Base-by-base conservation (phyloP, 768 basidiomycete genomes). In the Brasilioporus rufonigricans region DNA sequence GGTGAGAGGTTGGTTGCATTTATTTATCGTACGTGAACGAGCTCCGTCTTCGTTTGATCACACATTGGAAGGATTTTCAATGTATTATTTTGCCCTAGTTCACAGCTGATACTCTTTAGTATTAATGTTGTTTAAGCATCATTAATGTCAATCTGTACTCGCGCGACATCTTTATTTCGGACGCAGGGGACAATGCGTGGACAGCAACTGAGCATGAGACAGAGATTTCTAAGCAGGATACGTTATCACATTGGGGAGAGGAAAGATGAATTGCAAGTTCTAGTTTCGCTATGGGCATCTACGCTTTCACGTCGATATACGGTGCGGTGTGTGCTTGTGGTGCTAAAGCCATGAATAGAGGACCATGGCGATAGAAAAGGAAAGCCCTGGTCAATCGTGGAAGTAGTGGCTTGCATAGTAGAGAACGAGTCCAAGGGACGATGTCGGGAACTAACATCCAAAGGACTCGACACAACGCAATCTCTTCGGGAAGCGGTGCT, bases 71-170 rank as follows among this genome's bases (percentile, higher is more conserved):
- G 61, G 56, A 59, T 58, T 57, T 67, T 66, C 60, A 58, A 52
- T 72, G 71, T 72, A 71, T 48, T 69, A 55, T 55, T 59, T 62
- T 50, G 18, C 27, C 54, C 41, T 69, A 62, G 61, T 64, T 61
- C 57, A 51, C 59, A 59, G 40, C 58, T 55, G 61, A 57, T 68
- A 63, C 35, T 46, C 44, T 57, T 43, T 48, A 55, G 57, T 62
- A 66, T 62, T 65, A 71, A 71, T 71, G 67, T 64, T 69, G 62
- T 67, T 69, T 66, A 69, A 55, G 48, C 63, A 58, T 64, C 61
- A 59, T 62, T 71, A 72, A 67, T 72, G 55, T 55, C 49, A 59
- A 56, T 21, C 19, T 65, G 62, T 69, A 70, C 45, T 60, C 53
- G 56, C 44, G n/a, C 38, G 43, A 55, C 13, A 29, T 39, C 24